A percentile compares a stretch with the other conserved stretches of the same genome.
Evolutionary conservation across 805 yeast genomes (phyloP).

Genomic region (Cyberlindnera americana): DNA sequence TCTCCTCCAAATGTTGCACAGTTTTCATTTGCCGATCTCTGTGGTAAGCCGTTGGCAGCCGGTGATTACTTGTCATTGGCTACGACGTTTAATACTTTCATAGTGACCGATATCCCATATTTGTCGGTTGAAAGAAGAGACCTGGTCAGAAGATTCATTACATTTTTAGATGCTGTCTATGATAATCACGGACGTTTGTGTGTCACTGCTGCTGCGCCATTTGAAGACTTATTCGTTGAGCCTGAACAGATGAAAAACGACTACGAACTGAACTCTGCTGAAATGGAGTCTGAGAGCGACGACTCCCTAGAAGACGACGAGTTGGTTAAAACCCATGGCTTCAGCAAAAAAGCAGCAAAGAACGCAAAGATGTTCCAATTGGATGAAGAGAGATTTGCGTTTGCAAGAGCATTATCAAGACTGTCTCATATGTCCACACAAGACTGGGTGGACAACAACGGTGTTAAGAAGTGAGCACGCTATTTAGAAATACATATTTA

Average conservation of each 20-base stretch:
- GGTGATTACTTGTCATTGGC: slow-evolving; percentile 92
- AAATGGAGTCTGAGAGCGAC: slow-evolving; percentile 22
- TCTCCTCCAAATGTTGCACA: slow-evolving; percentile 83
- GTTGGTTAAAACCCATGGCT: slow-evolving; percentile 71
- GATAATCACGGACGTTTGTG: slow-evolving; percentile 87
- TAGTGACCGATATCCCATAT: slow-evolving; percentile 92
- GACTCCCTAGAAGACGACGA: slow-evolving; percentile 32
- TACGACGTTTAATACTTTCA: slow-evolving; percentile 64
- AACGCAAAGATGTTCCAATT: slow-evolving; percentile 76
- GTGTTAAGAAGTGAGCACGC: slow-evolving; percentile 1
- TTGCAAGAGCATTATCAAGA: slow-evolving; percentile 90
- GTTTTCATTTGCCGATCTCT: slow-evolving; percentile 79
- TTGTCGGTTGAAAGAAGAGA: slow-evolving; percentile 77
- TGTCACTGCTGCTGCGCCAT: slow-evolving; percentile 84
- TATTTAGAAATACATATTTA: no score
- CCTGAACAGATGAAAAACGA: slow-evolving; percentile 51
- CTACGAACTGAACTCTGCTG: slow-evolving; percentile 26
- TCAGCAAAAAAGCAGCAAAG: slow-evolving; percentile 65
- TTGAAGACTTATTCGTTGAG: slow-evolving; percentile 81
- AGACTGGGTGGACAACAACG: slow-evolving; percentile 71
- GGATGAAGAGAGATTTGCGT: slow-evolving; percentile 95
- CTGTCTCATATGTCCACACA: slow-evolving; percentile 90
- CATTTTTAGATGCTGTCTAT: slow-evolving; percentile 92
- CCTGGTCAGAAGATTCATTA: slow-evolving; percentile 85
- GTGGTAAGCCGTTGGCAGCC: slow-evolving; percentile 86